Evolutionary conservation across 768 basidiomycete genomes (phyloP).

Genomic region (Cyathus striatus): DNA sequence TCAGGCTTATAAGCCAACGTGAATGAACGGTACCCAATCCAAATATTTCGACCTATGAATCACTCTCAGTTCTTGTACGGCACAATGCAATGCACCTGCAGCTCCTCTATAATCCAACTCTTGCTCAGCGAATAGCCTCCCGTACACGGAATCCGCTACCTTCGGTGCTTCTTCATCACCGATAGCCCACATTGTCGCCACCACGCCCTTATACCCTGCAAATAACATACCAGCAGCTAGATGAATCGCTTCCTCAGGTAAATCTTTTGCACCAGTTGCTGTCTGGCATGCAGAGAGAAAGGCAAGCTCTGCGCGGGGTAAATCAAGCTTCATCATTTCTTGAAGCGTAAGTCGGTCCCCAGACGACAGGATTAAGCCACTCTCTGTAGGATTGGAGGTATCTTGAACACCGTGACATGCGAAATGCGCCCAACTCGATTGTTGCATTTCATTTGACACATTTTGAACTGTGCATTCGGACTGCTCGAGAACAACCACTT

Average conservation of each 20-base stretch:
- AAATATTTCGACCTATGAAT: no score
- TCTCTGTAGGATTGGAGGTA: slow-evolving; percentile 14
- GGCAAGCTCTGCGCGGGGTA: slow-evolving; percentile 21
- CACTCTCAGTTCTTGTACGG: slow-evolving; percentile 8
- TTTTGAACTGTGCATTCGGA: background rate
- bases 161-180: slow-evolving; percentile 24
- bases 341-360: slow-evolving; percentile 12
- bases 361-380: slow-evolving; percentile 14
- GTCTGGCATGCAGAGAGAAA: slow-evolving; percentile 42
- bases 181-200: slow-evolving; percentile 41
- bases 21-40: no score
- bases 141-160: slow-evolving; percentile 26
- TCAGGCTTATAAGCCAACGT: no score
- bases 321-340: slow-evolving; percentile 11
- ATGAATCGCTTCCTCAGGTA: slow-evolving; percentile 22
- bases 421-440: slow-evolving; percentile 20
- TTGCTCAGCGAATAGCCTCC: slow-evolving; percentile 8
- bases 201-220: slow-evolving; percentile 20
- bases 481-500: background rate
- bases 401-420: slow-evolving; percentile 29
- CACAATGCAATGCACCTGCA: slow-evolving; percentile 18
- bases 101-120: slow-evolving; percentile 5
- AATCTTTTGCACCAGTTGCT: slow-evolving; percentile 19
- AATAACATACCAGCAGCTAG: slow-evolving; percentile 33
- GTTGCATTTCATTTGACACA: no score